phyloP scores from a whole-genome alignment of 352 stramenopile species.

The Aphanomyces cochlioides region DNA sequence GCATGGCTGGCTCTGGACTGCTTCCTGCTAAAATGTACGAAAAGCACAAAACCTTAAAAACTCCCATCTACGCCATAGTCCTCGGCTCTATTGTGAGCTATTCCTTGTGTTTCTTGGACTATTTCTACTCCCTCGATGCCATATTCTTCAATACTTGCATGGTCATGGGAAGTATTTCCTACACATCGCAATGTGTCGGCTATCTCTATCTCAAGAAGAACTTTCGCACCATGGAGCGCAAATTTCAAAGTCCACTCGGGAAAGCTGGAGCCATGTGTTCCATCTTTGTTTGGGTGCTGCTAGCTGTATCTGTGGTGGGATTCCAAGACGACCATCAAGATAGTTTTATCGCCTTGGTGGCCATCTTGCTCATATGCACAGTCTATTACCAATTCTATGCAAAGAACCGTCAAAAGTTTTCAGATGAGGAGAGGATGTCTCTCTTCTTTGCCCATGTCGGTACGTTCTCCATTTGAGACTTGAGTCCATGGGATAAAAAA shows the following conservation, averaged over 20 bases:
- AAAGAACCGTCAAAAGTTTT: slow-evolving; percentile 41
- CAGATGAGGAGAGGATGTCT: slow-evolving; percentile 40
- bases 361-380: slow-evolving; percentile 31
- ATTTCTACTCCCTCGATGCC: slow-evolving; percentile 32
- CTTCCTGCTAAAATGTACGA: slow-evolving; percentile 35
- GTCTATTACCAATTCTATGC: slow-evolving; percentile 45
- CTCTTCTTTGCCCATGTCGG: slow-evolving; percentile 46
- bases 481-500: not conserved
- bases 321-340: slow-evolving; percentile 25
- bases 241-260: slow-evolving; percentile 32
- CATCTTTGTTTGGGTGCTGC: slow-evolving; percentile 26
- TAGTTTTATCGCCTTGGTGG: slow-evolving; percentile 26
- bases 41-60: slow-evolving; percentile 30
- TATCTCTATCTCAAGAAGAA: slow-evolving; percentile 15
- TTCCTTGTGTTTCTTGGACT: slow-evolving; percentile 31
- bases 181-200: slow-evolving; percentile 32
- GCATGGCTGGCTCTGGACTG: slow-evolving; percentile 44
- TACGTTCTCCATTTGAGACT: not conserved
- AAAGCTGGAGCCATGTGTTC: slow-evolving; percentile 27
- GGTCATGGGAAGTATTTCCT: slow-evolving; percentile 22
- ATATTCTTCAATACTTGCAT: slow-evolving; percentile 35
- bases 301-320: slow-evolving; percentile 2
- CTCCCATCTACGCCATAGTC: slow-evolving; percentile 33
- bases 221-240: slow-evolving; percentile 22
- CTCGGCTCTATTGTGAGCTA: slow-evolving; percentile 34